Percentiles rank a stretch among this genome's conserved stretches.
Evolutionary conservation across 805 yeast genomes (phyloP).

Genomic region (Citeromyces matritensis): DNA sequence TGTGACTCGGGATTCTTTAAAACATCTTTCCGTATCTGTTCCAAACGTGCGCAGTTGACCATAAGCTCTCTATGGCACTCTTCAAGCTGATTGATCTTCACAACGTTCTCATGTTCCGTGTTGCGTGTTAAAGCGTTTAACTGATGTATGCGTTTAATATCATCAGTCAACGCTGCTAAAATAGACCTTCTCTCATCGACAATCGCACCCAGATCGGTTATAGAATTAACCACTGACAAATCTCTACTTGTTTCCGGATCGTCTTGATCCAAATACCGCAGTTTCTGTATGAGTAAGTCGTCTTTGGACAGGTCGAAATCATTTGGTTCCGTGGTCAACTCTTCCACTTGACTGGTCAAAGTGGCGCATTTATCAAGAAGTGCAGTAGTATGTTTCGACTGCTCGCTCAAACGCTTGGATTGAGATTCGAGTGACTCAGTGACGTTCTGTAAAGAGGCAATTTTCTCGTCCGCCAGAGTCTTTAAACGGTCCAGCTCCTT

Average conservation of each 20-base stretch:
- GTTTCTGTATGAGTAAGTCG: too few relatives aligned
- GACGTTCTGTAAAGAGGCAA: not conserved
- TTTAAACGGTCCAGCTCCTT: not conserved
- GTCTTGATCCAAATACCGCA: too few relatives aligned
- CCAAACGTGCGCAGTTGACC: too few relatives aligned
- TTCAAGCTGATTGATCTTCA: slow-evolving; percentile 4
- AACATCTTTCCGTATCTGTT: too few relatives aligned
- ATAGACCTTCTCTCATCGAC: not conserved
- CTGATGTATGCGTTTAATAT: too few relatives aligned
- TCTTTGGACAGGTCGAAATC: not conserved
- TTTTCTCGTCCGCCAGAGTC: not conserved
- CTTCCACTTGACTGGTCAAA: not conserved
- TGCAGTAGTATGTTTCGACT: not conserved
- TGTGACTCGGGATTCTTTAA: too few relatives aligned
- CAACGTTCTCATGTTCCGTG: slow-evolving; percentile 3
- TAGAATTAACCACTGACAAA: not conserved
- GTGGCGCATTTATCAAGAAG: not conserved
- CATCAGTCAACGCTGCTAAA: not conserved
- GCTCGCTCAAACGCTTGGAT: not conserved
- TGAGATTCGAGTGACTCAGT: not conserved
- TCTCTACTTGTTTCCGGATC: too few relatives aligned
- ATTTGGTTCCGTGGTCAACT: not conserved
- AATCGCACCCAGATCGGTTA: not conserved
- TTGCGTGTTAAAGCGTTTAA: not conserved
- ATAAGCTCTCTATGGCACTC: too few relatives aligned